These are phyloP conservation scores for Pichia eremophila DNA, from an alignment of 805 yeast genomes.

Conservation along the genomic window DNA sequence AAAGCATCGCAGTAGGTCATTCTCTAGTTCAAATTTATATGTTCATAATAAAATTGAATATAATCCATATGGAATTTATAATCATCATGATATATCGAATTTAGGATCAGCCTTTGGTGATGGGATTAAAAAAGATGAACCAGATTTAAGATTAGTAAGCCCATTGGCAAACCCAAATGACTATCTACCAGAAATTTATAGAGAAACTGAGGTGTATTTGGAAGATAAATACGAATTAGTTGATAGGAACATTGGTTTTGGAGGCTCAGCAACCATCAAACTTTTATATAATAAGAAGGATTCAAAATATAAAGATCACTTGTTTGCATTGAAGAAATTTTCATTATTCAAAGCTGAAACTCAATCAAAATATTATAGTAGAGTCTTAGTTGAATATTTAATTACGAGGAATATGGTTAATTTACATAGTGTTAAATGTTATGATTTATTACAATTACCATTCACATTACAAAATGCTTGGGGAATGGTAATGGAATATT, in stretches of 20 bases:
- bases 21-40: neutral
- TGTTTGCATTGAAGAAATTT: constrained; percentile 57
- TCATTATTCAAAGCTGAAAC: constrained; percentile 33
- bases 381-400: constrained; percentile 57
- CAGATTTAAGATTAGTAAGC: constrained; percentile 40
- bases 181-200: constrained; percentile 44
- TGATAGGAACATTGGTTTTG: constrained; percentile 46
- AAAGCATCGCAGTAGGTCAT: neutral
- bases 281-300: constrained; percentile 23
- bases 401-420: constrained; percentile 45
- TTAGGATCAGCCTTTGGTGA: constrained; percentile 21
- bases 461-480: constrained; percentile 57
- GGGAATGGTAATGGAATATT: constrained; percentile 65
- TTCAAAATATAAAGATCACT: constrained; percentile 18
- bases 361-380: constrained; percentile 51
- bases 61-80: constrained; percentile 53
- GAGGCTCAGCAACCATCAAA: constrained; percentile 64
- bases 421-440: constrained; percentile 52
- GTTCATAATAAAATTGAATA: constrained; percentile 35
- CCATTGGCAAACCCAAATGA: constrained; percentile 62
- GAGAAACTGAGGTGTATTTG: constrained; percentile 39
- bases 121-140: constrained; percentile 18
- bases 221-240: constrained; percentile 46
- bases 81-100: constrained; percentile 21
- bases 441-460: constrained; percentile 48